Percentiles rank a stretch among this genome's conserved stretches.
Conservation (phyloP, 257 asterid genomes). For the Asclepias syriaca region DNA sequence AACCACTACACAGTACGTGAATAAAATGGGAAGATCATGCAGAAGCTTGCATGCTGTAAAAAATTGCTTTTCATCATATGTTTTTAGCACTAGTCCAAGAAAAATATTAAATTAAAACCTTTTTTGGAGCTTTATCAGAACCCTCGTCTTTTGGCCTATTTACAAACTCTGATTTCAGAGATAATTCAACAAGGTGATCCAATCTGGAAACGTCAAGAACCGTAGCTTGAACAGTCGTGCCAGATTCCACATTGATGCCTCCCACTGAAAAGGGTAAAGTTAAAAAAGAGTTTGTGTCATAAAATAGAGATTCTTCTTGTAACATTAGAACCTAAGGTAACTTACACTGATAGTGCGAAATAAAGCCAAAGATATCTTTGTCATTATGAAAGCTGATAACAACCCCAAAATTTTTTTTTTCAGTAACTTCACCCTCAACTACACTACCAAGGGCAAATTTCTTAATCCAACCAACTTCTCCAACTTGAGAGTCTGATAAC, state of each 20-base stretch:
- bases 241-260: conserved; percentile 42
- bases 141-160: conserved; percentile 35
- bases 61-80: background rate
- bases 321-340: conserved; percentile 11
- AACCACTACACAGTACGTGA: background rate
- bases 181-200: conserved; percentile 85
- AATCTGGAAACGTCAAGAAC: conserved; percentile 87
- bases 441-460: conserved; percentile 54
- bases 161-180: conserved; percentile 67
- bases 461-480: conserved; percentile 50
- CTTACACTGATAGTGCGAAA: conserved; percentile 85
- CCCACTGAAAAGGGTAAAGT: conserved; percentile 52
- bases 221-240: conserved; percentile 56
- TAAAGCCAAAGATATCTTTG: conserved; percentile 69
- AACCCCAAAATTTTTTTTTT: conserved; percentile 76
- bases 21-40: background rate
- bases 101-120: conserved; percentile 35
- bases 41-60: conserved; percentile 2
- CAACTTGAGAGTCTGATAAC: conserved; percentile 39
- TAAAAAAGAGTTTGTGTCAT: conserved; percentile 10
- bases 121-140: conserved; percentile 33
- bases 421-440: conserved; percentile 70
- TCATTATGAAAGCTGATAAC: conserved; percentile 65
- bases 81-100: background rate
- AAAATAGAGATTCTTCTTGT: background rate